phyloP scores from a whole-genome alignment of 78 protist genomes.

The Monocercomonoides exilis region DNA sequence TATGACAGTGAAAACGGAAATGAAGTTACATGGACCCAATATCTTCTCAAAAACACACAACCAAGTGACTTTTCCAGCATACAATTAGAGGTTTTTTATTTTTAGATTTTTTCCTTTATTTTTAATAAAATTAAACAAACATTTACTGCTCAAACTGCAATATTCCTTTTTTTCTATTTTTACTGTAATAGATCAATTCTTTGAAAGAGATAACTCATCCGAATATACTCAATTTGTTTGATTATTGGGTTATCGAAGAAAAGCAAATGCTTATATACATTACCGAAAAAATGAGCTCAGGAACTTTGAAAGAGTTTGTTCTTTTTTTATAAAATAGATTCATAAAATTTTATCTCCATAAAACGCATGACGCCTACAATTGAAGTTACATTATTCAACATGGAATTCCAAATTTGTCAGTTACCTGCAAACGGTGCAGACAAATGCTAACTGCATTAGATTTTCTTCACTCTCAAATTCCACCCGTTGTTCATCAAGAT shows the following conservation, averaged over 20 bases:
- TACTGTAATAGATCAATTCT: too few species aligned
- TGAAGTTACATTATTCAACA: background rate
- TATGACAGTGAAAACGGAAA: background rate
- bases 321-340: background rate
- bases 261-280: background rate
- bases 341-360: background rate
- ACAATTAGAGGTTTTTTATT: background rate
- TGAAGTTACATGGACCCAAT: background rate
- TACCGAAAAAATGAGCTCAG: background rate
- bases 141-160: background rate
- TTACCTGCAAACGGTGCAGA: background rate
- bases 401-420: background rate
- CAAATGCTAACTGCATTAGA: background rate
- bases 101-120: background rate
- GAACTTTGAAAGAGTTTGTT: background rate
- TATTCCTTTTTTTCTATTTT: too few species aligned
- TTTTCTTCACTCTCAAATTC: background rate
- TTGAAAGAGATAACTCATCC: background rate
- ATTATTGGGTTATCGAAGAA: background rate
- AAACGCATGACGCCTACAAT: background rate
- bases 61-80: background rate
- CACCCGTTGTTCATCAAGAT: background rate
- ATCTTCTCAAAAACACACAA: background rate
- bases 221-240: background rate
- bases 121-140: background rate